These are phyloP conservation scores for Luvunga scandens DNA, from an alignment of 345 rosid species.

Conservation along the genomic window DNA sequence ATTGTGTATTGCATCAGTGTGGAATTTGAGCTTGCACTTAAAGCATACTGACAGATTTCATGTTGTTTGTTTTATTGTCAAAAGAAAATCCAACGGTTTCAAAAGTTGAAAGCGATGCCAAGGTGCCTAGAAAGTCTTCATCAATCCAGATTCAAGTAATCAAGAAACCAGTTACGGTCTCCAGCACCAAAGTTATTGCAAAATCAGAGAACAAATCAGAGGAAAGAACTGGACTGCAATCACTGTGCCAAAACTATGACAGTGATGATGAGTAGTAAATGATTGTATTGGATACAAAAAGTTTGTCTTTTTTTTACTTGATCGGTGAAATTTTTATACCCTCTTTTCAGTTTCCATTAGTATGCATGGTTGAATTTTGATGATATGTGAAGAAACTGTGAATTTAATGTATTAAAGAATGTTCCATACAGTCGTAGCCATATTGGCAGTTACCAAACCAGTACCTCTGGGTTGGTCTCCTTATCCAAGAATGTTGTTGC, in stretches of 20 bases:
- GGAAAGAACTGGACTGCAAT: conserved; percentile 40
- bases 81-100: conserved; percentile 28
- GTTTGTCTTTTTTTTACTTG: neutral
- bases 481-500: neutral
- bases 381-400: neutral
- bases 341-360: neutral
- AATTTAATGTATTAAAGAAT: neutral
- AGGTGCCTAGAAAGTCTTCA: conserved; percentile 27
- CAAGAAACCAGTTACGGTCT: conserved; percentile 41
- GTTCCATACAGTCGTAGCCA: neutral
- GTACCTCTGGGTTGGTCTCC: neutral
- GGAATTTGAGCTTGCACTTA: too few species aligned
- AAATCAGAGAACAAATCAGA: conserved; percentile 35
- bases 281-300: too few species aligned
- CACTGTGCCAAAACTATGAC: conserved; percentile 61
- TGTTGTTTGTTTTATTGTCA: neutral
- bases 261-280: conserved; percentile 28
- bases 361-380: neutral
- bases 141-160: conserved; percentile 43
- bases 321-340: neutral
- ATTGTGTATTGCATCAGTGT: too few species aligned
- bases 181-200: conserved; percentile 11
- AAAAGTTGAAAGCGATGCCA: conserved; percentile 22
- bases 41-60: neutral
- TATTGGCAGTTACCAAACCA: neutral